These are phyloP conservation scores for Phaffomyces thermotolerans DNA, from an alignment of 805 yeast species.

Conservation along the genomic window DNA sequence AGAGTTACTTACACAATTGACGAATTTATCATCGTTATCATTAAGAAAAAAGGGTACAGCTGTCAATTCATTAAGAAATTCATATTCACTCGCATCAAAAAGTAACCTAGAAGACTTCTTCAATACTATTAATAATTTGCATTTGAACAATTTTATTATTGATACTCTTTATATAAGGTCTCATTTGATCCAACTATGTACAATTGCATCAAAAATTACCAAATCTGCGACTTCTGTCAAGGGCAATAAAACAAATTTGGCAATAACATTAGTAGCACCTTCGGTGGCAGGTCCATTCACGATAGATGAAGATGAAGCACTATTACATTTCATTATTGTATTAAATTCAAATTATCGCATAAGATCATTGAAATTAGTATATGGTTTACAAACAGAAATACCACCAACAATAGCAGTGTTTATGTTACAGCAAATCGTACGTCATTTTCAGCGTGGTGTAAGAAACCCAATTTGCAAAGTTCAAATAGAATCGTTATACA, in stretches of 20 bases:
- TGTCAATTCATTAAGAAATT: neutral
- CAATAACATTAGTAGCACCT: slow-evolving; percentile 12
- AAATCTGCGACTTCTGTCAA: neutral
- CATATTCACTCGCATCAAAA: neutral
- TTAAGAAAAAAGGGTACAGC: neutral
- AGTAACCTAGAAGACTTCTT: neutral
- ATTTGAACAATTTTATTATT: neutral
- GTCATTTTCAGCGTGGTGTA: neutral
- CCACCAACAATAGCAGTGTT: slow-evolving; percentile 6
- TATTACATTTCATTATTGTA: neutral
- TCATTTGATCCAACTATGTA: neutral
- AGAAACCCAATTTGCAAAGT: neutral
- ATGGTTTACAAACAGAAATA: slow-evolving; percentile 18
- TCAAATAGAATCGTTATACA: slow-evolving; percentile 3
- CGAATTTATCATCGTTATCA: neutral
- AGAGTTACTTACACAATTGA: neutral
- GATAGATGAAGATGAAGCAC: neutral
- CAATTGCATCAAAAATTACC: neutral
- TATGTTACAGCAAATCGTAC: neutral
- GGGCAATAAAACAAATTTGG: neutral
- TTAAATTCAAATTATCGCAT: slow-evolving; percentile 2
- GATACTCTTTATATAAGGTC: neutral
- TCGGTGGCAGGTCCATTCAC: slow-evolving; percentile 13
- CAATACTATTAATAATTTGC: neutral
- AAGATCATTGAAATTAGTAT: slow-evolving; percentile 9